Evolutionary conservation across 2,329 filamentous ascomycete species (phyloP).

Genomic region (Pseudovirgaria hyperparasitica): DNA sequence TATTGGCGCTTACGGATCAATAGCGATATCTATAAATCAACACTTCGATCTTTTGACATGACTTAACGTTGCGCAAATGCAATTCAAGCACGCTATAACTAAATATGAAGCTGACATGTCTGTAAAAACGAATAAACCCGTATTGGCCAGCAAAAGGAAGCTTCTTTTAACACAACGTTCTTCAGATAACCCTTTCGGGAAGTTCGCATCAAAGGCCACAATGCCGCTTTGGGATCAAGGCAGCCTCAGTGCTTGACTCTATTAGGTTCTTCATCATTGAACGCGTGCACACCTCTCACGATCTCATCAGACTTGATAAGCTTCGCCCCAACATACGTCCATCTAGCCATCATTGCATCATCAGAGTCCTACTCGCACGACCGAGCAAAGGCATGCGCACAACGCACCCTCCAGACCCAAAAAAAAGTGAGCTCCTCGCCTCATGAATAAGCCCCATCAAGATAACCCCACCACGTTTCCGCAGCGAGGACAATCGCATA

Average conservation of each 20-base stretch:
- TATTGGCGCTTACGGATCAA: too few relatives aligned
- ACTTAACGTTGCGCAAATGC: too few relatives aligned
- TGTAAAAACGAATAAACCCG: too few relatives aligned
- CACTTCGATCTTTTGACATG: too few relatives aligned
- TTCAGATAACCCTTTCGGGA: conserved; percentile 37
- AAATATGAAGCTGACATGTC: too few relatives aligned
- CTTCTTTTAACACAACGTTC: conserved; percentile 23
- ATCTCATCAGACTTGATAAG: conserved; percentile 10
- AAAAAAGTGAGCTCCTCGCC: conserved; percentile 63
- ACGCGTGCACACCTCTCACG: conserved; percentile 23
- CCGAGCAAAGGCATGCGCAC: conserved; percentile 39
- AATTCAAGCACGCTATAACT: too few relatives aligned
- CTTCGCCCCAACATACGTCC: too few relatives aligned
- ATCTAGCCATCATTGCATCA: too few relatives aligned
- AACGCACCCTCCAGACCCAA: conserved; percentile 30
- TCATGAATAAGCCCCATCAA: conserved; percentile 99
- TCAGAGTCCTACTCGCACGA: conserved; percentile 59
- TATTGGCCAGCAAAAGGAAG: too few relatives aligned
- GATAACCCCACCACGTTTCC: conserved; percentile 52
- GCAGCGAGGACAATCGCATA: conserved; percentile 75
- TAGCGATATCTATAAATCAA: too few relatives aligned
- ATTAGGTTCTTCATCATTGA: conserved; percentile 90
- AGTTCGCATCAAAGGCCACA: conserved; percentile 24
- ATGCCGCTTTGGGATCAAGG: conserved; percentile 34
- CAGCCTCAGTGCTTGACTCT: conserved; percentile 97